Base-by-base conservation (phyloP, 768 basidiomycete genomes). In the Gyrodon lividus region DNA sequence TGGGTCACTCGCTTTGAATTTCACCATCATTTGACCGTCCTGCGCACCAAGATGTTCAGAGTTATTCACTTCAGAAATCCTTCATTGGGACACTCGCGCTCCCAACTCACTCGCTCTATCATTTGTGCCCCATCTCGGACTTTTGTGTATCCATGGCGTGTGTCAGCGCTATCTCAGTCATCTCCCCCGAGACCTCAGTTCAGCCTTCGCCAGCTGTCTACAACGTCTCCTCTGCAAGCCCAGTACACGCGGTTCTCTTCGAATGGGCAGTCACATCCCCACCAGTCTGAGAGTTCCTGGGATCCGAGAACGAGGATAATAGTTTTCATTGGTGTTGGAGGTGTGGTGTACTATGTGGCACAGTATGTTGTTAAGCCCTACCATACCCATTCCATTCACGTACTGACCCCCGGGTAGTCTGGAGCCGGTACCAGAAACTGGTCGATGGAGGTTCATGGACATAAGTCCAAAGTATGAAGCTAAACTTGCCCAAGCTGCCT, bases 361-460 rank as follows among this genome's bases (percentile, higher is more conserved):
- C 67, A 69, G 67, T 68, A 52, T 4, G 67, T 60, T 35, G 23
- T 35, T 43, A 19, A 13, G 20, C 40, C 2, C 16, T 9, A 3
- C 33, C 41, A 14, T 23, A 16, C 38, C 14, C 37, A 19, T 33
- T 30, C 20, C 23, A 19, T 30, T 48, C n/a, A 61, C 37, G 16
- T 44, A n/a, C 6, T 0, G 10, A 14, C 3, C 31, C 43, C 17
- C 34, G 37, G 5, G 28, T 42, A 94, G 92, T 61, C 74, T 95
- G 23, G 94, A 98, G 65, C 77, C 81, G 62, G 89, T 92, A 0
- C 84, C 88, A 2, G 87, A 94, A 64, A 95, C 92, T 0, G 92
- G 92, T 0, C 73, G 95, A 50, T 87, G 86, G 80, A 71, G 95
- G 19, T 97, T 95, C 65, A 96, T 98, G 81, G 87, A 89, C 62